Evolutionary conservation across 2,329 filamentous ascomycete species (phyloP), one percentile per base, ranked within the genome.

Genomic region (Colletotrichum sp.): DNA sequence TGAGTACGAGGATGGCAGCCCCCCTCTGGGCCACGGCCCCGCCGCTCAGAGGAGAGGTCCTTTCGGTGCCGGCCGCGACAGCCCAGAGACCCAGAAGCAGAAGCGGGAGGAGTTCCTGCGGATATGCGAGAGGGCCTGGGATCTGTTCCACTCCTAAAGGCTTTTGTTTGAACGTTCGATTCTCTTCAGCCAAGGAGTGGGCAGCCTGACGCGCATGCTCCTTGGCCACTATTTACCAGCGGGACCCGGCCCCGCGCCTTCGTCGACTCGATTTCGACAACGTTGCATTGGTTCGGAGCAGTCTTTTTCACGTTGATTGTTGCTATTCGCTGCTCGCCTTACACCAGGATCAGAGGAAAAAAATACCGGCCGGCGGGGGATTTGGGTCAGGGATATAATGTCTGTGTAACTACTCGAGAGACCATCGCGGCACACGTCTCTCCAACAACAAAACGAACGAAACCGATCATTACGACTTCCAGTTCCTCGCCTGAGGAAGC

Each of bases 51-150:
- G 92, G 76, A 87, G 91, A 72, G 93, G 95, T 9, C 94, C 94
- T 2, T 97, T 97, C 81, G 95, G 94, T 44, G 94, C 95, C 72
- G 95, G 95, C 49, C 90, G 95, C 77, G 96, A 97, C 82, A 96
- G 93, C 79, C 95, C 95, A 9, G 96, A 97, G 80, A 95, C 93
- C 8, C 94, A 95, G 83, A 90, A 92, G 80, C 93, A 91, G 82
- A 99, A 99, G 92, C 96, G 96, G 83, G 96, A 98, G 59, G 95
- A 98, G 84, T 99, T 99, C 82, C 88, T 99, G 78, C 89, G 91
- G 72, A 87, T 99, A 66, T 98, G 96, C 83, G 93, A 95, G 79
- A 90, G 95, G 81, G 97, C 97, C 10, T 99, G 97, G 97, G 97
- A 99, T 87, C 86, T 99, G 32, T 98, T 99, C 86, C 97, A 99